Evolutionary conservation across 331 rosid species (phyloP).

Genomic region (Pyracantha coccinea): DNA sequence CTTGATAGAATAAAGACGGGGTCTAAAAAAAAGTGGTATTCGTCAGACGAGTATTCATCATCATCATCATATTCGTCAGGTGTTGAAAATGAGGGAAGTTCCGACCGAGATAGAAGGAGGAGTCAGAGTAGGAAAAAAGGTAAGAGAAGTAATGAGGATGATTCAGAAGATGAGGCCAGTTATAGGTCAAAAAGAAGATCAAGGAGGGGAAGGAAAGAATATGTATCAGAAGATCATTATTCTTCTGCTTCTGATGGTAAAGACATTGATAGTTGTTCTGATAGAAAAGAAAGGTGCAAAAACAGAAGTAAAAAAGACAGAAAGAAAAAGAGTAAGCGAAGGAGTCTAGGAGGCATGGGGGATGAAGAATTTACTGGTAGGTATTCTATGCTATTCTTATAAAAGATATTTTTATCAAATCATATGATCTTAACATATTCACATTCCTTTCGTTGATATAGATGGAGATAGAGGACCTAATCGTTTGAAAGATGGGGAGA

Average conservation of each 20-base stretch:
- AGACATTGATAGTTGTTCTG: neutral
- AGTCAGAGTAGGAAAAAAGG: slow-evolving; percentile 22
- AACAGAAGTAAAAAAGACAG: slow-evolving; percentile 11
- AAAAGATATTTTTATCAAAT: neutral
- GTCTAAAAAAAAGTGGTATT: slow-evolving; percentile 69
- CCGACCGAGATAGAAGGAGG: slow-evolving; percentile 25
- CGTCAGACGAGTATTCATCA: slow-evolving; percentile 31
- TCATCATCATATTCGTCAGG: slow-evolving; percentile 43
- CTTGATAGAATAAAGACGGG: slow-evolving; percentile 37
- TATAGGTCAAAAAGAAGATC: slow-evolving; percentile 23
- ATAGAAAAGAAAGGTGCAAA: neutral
- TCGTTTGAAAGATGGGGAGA: slow-evolving; percentile 38
- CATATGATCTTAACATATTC: neutral
- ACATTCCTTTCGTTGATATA: neutral
- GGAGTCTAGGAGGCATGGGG: slow-evolving; percentile 3
- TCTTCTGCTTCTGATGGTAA: slow-evolving; percentile 13
- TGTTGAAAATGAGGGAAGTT: slow-evolving; percentile 31
- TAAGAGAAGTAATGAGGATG: slow-evolving; percentile 27
- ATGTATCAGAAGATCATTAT: slow-evolving; percentile 26
- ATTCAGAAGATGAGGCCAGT: slow-evolving; percentile 19
- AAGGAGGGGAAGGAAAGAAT: slow-evolving; percentile 20
- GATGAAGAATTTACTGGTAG: slow-evolving; percentile 17
- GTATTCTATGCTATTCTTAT: neutral
- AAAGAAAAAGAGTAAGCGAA: slow-evolving; percentile 21
- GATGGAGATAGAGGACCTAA: slow-evolving; percentile 13